phyloP scores from a whole-genome alignment of 164 flowering plant species.

The Pachysandra terminalis region DNA sequence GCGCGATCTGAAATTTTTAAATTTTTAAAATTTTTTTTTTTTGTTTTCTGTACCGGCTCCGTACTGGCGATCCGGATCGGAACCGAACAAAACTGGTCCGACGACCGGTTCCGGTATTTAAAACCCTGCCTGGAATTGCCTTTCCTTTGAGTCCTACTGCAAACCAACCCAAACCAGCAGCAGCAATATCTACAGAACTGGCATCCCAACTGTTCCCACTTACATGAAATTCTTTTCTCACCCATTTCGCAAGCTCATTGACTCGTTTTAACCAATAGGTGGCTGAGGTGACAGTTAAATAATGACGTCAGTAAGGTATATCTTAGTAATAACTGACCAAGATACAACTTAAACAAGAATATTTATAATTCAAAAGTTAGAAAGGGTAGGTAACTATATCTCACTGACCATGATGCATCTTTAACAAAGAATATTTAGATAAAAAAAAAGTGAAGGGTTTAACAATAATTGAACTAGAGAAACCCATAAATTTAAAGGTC shows the following conservation, averaged over 20 bases:
- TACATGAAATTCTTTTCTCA: slow-evolving; percentile 53
- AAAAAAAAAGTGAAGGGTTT: slow-evolving; percentile 3
- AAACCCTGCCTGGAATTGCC: too few relatives aligned
- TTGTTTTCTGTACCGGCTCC: too few relatives aligned
- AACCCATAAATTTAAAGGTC: background rate
- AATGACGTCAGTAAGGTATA: background rate
- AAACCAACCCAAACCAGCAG: slow-evolving; percentile 95
- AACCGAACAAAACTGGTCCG: too few relatives aligned
- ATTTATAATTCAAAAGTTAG: too few relatives aligned
- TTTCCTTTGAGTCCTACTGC: slow-evolving; percentile 88
- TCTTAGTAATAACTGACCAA: too few relatives aligned
- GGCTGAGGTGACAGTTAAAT: slow-evolving; percentile 53
- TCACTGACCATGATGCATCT: background rate
- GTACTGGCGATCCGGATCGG: too few relatives aligned
- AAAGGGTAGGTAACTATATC: background rate
- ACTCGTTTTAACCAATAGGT: slow-evolving; percentile 73
- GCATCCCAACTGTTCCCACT: slow-evolving; percentile 76
- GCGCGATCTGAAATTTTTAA: too few relatives aligned
- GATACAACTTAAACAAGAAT: too few relatives aligned
- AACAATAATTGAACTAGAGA: too few relatives aligned
- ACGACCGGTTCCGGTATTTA: too few relatives aligned
- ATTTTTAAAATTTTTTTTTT: too few relatives aligned
- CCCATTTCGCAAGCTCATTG: slow-evolving; percentile 80
- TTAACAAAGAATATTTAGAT: background rate
- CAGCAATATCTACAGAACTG: slow-evolving; percentile 81